These are phyloP conservation scores for Paralagenidium karlingii DNA, from an alignment of 352 stramenopile genomes.

Conservation along the genomic window DNA sequence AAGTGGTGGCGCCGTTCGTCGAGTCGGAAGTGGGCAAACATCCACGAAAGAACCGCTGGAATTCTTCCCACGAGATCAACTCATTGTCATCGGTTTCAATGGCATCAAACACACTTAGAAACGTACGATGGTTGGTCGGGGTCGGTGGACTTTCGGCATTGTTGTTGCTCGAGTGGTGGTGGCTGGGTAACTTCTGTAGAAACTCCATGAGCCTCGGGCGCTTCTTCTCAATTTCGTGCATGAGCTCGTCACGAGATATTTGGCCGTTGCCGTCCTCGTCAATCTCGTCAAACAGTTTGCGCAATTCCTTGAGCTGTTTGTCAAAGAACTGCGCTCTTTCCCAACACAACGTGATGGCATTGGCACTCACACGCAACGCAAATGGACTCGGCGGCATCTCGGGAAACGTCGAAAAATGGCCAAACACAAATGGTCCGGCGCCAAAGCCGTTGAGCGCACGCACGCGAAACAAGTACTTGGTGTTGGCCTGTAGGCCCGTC, in stretches of 20 bases:
- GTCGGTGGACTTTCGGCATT: too few relatives aligned
- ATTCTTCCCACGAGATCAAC: constrained; percentile 78
- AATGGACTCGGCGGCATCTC: constrained; percentile 50
- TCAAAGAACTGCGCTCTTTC: constrained; percentile 55
- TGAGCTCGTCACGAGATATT: constrained; percentile 76
- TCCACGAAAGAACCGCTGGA: constrained; percentile 64
- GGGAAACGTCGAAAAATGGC: constrained; percentile 76
- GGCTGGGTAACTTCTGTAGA: constrained; percentile 23
- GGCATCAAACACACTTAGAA: constrained; percentile 75
- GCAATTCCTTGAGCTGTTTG: constrained; percentile 52
- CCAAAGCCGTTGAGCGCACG: constrained; percentile 87
- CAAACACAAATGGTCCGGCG: constrained; percentile 72
- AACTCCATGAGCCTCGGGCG: constrained; percentile 66
- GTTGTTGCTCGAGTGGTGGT: constrained; percentile 2
- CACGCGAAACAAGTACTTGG: constrained; percentile 83
- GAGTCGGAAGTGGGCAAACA: constrained; percentile 9
- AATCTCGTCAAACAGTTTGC: constrained; percentile 68
- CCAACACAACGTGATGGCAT: constrained; percentile 70
- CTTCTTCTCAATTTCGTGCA: constrained; percentile 71
- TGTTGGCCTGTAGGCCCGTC: constrained; percentile 59
- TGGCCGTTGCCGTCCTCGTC: constrained; percentile 57
- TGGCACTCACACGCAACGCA: constrained; percentile 38
- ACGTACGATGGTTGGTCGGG: constrained; percentile 1
- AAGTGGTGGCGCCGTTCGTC: constrained; percentile 2
- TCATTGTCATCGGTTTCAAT: constrained; percentile 87